Evolutionary conservation across 768 basidiomycete species (phyloP).

Genomic region (Tricholoma bakamatsutake): DNA sequence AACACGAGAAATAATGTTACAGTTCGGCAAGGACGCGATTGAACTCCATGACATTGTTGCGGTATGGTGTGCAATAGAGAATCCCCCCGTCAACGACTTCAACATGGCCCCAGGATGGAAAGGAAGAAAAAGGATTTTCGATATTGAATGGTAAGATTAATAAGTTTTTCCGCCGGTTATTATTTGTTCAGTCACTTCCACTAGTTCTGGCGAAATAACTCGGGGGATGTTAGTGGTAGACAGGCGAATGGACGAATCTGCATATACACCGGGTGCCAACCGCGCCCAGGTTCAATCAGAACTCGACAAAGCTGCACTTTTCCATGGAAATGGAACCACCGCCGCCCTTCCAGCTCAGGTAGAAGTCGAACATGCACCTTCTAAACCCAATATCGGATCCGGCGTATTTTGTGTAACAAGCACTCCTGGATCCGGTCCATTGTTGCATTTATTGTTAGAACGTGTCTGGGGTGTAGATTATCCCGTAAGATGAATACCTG

Average conservation of each 20-base stretch:
- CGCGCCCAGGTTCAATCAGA: conserved; percentile 56
- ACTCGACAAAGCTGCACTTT: conserved; percentile 31
- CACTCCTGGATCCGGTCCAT: conserved; percentile 56
- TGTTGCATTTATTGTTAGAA: conserved; percentile 42
- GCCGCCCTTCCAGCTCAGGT: conserved; percentile 50
- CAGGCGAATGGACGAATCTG: conserved; percentile 58
- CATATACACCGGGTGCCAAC: conserved; percentile 60
- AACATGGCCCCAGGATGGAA: conserved; percentile 50
- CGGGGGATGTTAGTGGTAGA: conserved; percentile 88
- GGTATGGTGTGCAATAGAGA: conserved; percentile 80
- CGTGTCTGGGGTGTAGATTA: conserved; percentile 50
- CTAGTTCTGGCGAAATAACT: conserved; percentile 66
- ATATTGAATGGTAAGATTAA: conserved; percentile 58
- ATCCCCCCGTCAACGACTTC: conserved; percentile 44
- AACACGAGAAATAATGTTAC: conserved; percentile 69
- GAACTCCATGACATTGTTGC: conserved; percentile 89
- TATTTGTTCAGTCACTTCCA: background rate
- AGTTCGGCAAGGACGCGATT: conserved; percentile 79
- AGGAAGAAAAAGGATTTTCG: conserved; percentile 45
- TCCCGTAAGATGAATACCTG: background rate
- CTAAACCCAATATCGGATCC: conserved; percentile 9
- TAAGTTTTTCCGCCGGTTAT: background rate
- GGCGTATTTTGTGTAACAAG: conserved; percentile 44
- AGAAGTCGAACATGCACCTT: conserved; percentile 33
- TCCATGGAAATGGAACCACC: conserved; percentile 39